phyloP scores from a whole-genome alignment of 805 yeast genomes.

The Lipomyces lipofer region DNA sequence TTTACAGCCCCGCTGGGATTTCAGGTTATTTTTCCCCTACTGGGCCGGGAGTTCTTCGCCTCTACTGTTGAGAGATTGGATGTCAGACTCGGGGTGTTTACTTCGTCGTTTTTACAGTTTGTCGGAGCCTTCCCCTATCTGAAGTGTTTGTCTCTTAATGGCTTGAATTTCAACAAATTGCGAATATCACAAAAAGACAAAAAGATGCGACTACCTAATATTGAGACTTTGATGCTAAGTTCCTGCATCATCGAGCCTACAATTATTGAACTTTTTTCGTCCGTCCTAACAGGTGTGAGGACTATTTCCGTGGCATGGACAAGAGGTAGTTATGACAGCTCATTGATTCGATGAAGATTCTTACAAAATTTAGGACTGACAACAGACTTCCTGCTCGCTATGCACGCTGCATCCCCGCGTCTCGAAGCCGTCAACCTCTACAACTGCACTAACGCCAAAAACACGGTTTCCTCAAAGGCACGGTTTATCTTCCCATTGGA shows the following conservation, averaged over 20 bases:
- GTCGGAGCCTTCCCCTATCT: constrained; percentile 12
- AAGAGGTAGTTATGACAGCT: constrained; percentile 7
- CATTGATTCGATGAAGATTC: background rate
- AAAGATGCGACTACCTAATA: constrained; percentile 2
- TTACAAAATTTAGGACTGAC: background rate
- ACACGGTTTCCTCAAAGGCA: constrained; percentile 1
- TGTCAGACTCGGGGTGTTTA: constrained; percentile 12
- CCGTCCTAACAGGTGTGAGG: constrained; percentile 9
- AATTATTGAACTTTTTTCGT: constrained; percentile 10
- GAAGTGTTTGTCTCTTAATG: constrained; percentile 14
- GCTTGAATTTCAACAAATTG: constrained; percentile 6
- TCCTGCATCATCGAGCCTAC: constrained; percentile 7
- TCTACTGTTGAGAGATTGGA: constrained; percentile 18
- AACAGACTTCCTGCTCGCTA: constrained; percentile 6
- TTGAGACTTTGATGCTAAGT: constrained; percentile 9
- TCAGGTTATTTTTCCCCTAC: constrained; percentile 23
- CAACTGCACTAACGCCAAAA: constrained; percentile 9
- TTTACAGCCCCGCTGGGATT: constrained; percentile 28
- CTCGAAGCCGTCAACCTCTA: constrained; percentile 11
- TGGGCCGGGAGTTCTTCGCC: constrained; percentile 11
- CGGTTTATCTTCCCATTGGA: constrained; percentile 8
- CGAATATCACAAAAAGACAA: constrained; percentile 9
- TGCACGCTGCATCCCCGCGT: constrained; percentile 4
- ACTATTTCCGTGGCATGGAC: constrained; percentile 3
- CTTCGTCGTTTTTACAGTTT: constrained; percentile 22